phyloP scores from a whole-genome alignment of 345 rosid genomes.

The Acer saccharum region DNA sequence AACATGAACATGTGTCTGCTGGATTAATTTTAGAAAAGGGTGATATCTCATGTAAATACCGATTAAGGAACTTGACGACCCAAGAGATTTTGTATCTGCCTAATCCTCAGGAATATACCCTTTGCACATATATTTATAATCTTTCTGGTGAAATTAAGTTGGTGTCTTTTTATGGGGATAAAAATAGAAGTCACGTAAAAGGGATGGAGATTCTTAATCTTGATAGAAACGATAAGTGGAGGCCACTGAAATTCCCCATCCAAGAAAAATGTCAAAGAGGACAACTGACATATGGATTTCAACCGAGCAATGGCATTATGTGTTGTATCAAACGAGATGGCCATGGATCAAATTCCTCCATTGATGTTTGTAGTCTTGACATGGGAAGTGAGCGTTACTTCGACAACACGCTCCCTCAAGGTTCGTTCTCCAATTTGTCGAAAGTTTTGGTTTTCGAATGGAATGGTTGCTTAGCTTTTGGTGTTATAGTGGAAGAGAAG shows the following conservation, averaged over 20 bases:
- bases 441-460: neutral
- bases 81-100: constrained; percentile 7
- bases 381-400: neutral
- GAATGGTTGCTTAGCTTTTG: neutral
- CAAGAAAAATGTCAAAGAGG: neutral
- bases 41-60: neutral
- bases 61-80: neutral
- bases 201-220: neutral
- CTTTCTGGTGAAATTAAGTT: neutral
- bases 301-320: no score
- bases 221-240: neutral
- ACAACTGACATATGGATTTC: neutral
- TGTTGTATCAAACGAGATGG: neutral
- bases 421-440: neutral
- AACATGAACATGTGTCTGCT: no score
- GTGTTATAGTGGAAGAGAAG: neutral
- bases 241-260: neutral
- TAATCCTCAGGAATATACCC: neutral
- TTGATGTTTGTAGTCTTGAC: neutral
- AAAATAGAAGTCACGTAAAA: no score
- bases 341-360: neutral
- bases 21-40: neutral
- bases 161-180: neutral
- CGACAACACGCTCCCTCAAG: neutral
- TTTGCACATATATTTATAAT: neutral